These are phyloP conservation scores for Pyrenophora tritici-repentis DNA, from an alignment of 2,329 filamentous ascomycete species.

Conservation along the genomic window DNA sequence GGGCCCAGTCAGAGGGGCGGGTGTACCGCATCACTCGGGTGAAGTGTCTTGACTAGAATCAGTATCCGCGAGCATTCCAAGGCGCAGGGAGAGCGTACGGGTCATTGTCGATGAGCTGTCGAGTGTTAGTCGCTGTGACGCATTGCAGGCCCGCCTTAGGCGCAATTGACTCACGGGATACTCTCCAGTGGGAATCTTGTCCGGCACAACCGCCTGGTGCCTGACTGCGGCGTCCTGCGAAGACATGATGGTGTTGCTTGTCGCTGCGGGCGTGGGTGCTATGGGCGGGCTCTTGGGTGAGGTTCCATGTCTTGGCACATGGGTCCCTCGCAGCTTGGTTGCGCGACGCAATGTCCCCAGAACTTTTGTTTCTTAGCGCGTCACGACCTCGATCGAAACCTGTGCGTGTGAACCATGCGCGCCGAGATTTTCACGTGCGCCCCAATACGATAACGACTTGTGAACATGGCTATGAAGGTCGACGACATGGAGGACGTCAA, in stretches of 20 bases:
- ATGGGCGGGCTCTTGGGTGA: slow-evolving; percentile 13
- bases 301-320: slow-evolving; percentile 7
- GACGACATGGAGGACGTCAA: slow-evolving; percentile 35
- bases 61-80: slow-evolving; percentile 22
- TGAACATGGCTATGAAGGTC: slow-evolving; percentile 13
- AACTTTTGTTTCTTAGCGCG: slow-evolving; percentile 41
- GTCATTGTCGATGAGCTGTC: slow-evolving; percentile 96
- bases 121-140: slow-evolving; percentile 32
- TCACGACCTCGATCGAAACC: slow-evolving; percentile 17
- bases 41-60: slow-evolving; percentile 70
- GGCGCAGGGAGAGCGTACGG: slow-evolving; percentile 67
- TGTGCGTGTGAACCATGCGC: slow-evolving; percentile 35
- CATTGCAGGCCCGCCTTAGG: slow-evolving; percentile 21
- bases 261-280: slow-evolving; percentile 16
- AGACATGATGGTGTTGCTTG: slow-evolving; percentile 38
- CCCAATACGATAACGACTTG: slow-evolving; percentile 8
- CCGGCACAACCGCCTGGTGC: slow-evolving; percentile 63
- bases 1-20: slow-evolving; percentile 78
- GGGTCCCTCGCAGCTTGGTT: slow-evolving; percentile 1
- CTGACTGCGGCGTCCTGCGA: slow-evolving; percentile 32
- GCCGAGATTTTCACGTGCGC: slow-evolving; percentile 22
- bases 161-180: slow-evolving; percentile 73
- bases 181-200: slow-evolving; percentile 79
- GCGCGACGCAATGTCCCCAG: slow-evolving; percentile 20
- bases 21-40: slow-evolving; percentile 88